Base-by-base conservation (phyloP, 1,284 basidiomycete genomes). In the Heliocybe sulcata region DNA sequence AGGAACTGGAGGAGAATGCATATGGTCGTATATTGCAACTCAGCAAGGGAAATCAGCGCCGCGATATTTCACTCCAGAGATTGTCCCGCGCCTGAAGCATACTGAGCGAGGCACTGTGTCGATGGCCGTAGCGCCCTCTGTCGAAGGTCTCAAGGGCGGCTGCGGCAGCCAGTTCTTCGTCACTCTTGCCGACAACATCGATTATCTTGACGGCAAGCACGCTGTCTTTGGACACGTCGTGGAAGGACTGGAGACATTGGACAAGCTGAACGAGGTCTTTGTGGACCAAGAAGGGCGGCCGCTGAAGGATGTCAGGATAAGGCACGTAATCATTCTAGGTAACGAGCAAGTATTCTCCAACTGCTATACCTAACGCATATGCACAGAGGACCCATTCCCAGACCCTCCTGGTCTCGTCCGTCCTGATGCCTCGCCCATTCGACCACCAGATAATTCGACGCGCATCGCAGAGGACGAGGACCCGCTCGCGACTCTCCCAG, bases 161-260 rank as follows among this genome's bases (percentile, higher is more conserved):
- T 94, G 92, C 61, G 96, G 92, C 2, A 92, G 89, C 63, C 96
- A 98, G 67, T 99, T 98, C 77, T 98, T 98, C 72, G 82, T 99
- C 63, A 98, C 96, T 0, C 78, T 99, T 1, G 86, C 80, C 19
- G 91, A 96, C 63, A 85, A 86, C 57, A 91, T 98, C 64, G 92
- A 95, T 60, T 98, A 98, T 66, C 80, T 99, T 35, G 96, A 99
- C 64, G 92, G 92, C 54, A 95, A 94, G 67, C 96, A 99, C 66
- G 90, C 92, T 0, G 92, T 94, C 1, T 98, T 99, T 68, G 96
- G 95, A 10, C 88, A 88, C 64, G 92, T 98, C 10, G 92, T 98
- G 3, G 96, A 99, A 68, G 96, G 97, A 0, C 68, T 92, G 20
- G 95, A 98, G 26, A 94, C 92, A 8, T 72, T 99, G 58, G 91